Evolutionary conservation across 306 rosid species (phyloP), one percentile per base, ranked within the genome.

Genomic region (Rubus idaeus): DNA sequence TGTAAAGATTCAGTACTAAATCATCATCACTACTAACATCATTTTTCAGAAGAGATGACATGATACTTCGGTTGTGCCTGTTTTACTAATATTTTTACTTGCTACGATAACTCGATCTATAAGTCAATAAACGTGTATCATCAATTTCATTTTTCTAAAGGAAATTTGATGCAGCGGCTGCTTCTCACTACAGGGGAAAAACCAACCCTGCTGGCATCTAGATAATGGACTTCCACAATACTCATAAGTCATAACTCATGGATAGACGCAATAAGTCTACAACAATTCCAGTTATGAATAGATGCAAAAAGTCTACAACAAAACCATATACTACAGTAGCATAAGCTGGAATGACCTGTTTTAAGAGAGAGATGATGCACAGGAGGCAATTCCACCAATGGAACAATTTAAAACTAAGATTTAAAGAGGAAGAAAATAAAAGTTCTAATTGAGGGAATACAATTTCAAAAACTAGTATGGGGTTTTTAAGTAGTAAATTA

Each of bases 291-390:
- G 35, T 30, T 30, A 30, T 30, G 35, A 30, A 30, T 30, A 30
- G 2, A 30, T 1, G 35, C 35, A 42, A 42, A 42, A 42, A 4
- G 20, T 62, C 44, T 12, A 26, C 18, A 62, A 12, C 18, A 10
- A 26, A 2, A 11, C 20, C 35, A 8, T 58, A 12, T 21, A 41
- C 14, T 66, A 18, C 16, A 18, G 9, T 40, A 39, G 49, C 70
- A 64, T 40, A 64, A 16, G 97, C 98, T 8, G 97, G 97, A 78
- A 92, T 92, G 47, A 61, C 39, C 68, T 84, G 84, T 82, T 78
- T 94, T 73, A 37, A 63, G 3, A 39, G 11, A 63, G 20, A 14
- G 5, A 37, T 14, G 45, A 6, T 14, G 68, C 20, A 35, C 17
- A 5, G 66, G 37, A 21, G 57, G 20, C 56, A 17, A 30, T 30